These are phyloP conservation scores for Candida orba DNA, from an alignment of 805 yeast species.

Conservation along the genomic window DNA sequence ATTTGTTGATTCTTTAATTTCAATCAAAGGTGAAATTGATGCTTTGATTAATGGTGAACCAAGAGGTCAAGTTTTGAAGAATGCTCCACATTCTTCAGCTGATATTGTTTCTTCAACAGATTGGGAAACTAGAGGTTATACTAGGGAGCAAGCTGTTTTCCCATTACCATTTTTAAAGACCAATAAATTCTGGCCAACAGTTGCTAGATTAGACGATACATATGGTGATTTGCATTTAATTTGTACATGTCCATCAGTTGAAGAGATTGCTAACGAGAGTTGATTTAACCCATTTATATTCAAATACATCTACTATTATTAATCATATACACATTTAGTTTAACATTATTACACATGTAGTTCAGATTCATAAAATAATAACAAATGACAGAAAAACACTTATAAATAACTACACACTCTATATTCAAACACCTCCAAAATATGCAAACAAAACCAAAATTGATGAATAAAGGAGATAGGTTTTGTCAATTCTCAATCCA, in stretches of 20 bases:
- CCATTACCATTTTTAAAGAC: conserved; percentile 71
- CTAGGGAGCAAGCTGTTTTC: conserved; percentile 89
- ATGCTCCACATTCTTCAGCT: conserved; percentile 85
- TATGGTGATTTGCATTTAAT: conserved; percentile 88
- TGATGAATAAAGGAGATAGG: not conserved
- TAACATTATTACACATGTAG: too few species aligned
- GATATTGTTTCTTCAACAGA: conserved; percentile 65
- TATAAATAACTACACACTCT: not conserved
- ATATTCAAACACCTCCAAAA: not conserved
- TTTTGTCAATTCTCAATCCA: too few species aligned
- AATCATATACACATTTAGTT: too few species aligned
- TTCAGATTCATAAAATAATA: too few species aligned
- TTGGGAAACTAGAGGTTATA: conserved; percentile 82
- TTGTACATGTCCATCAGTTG: conserved; percentile 90
- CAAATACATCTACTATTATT: too few species aligned
- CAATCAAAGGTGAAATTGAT: conserved; percentile 77
- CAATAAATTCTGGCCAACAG: conserved; percentile 93
- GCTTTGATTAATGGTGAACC: conserved; percentile 60
- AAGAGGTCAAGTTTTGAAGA: conserved; percentile 65
- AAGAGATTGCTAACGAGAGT: conserved; percentile 46
- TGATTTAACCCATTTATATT: too few species aligned
- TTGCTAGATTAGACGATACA: conserved; percentile 87
- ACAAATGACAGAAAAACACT: too few species aligned
- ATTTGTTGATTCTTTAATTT: conserved; percentile 78
- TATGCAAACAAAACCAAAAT: not conserved